Conservation (phyloP, 202 grass and related monocot species). For the Carex arenaria region DNA sequence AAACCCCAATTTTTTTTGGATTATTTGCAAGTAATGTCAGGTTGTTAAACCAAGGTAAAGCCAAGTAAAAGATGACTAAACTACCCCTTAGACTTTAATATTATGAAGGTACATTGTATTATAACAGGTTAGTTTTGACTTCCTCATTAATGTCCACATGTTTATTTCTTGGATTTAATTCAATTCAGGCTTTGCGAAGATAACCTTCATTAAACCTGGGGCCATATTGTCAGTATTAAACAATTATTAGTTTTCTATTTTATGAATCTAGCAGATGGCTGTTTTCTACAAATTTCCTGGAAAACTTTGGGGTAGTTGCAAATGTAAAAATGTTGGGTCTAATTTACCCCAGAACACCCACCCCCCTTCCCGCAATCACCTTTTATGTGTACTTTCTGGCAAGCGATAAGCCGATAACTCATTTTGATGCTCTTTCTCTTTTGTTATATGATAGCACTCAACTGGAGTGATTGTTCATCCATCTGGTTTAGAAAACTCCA, state of each 20-base stretch:
- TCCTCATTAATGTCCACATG: background rate
- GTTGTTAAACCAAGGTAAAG: background rate
- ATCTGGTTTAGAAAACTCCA: constrained; percentile 44
- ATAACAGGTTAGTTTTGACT: background rate
- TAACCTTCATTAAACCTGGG: background rate
- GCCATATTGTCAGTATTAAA: background rate
- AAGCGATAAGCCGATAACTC: background rate
- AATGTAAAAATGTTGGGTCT: too few species aligned
- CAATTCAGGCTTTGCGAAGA: background rate
- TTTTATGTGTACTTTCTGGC: too few species aligned
- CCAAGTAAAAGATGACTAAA: background rate
- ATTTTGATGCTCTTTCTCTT: constrained; percentile 1
- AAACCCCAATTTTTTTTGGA: background rate
- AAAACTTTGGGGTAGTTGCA: background rate
- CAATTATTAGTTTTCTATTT: background rate
- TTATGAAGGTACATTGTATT: background rate
- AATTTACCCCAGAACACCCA: too few species aligned
- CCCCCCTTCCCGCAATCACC: too few species aligned
- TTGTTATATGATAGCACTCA: constrained; percentile 41
- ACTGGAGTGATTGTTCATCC: constrained; percentile 74
- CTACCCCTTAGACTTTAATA: background rate
- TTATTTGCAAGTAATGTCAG: background rate
- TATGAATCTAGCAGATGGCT: background rate
- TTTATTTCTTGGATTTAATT: background rate
- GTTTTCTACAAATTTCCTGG: background rate